phyloP scores from a whole-genome alignment of 2,329 filamentous ascomycete genomes.

The Penicillium vulpinum region DNA sequence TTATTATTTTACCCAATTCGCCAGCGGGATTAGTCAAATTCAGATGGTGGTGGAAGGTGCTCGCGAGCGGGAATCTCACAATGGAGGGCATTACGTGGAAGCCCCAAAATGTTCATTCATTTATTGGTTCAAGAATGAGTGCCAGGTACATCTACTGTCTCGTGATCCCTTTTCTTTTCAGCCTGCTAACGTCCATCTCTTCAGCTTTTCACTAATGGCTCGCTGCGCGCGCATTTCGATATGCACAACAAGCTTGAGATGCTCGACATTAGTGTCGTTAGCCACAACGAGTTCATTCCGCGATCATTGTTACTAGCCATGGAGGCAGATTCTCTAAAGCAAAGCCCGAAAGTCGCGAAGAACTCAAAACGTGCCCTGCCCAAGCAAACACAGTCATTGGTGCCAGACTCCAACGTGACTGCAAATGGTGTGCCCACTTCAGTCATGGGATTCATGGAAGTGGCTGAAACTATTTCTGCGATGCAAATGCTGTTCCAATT shows the following conservation, averaged over 20 bases:
- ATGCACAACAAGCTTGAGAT: conserved; percentile 76
- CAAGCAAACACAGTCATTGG: conserved; percentile 46
- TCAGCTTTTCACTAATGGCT: conserved; percentile 75
- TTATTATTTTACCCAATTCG: conserved; percentile 88
- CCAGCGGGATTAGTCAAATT: conserved; percentile 80
- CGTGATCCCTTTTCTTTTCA: neutral
- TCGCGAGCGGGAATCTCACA: conserved; percentile 57
- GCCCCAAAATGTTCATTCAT: conserved; percentile 76
- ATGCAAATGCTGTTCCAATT: conserved; percentile 63
- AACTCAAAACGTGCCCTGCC: conserved; percentile 54
- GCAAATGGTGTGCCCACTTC: conserved; percentile 57
- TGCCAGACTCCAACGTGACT: conserved; percentile 46
- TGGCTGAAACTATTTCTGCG: conserved; percentile 64
- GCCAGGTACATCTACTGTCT: conserved; percentile 64
- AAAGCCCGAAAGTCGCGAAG: conserved; percentile 61
- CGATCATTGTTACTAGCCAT: conserved; percentile 57
- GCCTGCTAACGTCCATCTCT: conserved; percentile 2
- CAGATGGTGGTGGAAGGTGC: conserved; percentile 78
- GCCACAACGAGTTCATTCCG: conserved; percentile 81
- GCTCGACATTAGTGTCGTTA: conserved; percentile 74
- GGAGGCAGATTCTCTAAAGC: conserved; percentile 56
- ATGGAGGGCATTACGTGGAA: conserved; percentile 71
- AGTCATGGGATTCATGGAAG: conserved; percentile 63
- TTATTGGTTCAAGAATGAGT: conserved; percentile 83
- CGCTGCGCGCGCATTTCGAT: conserved; percentile 77